These are phyloP conservation scores for Mrakia hoshinonis DNA, from an alignment of 768 basidiomycete genomes.

Conservation along the genomic window DNA sequence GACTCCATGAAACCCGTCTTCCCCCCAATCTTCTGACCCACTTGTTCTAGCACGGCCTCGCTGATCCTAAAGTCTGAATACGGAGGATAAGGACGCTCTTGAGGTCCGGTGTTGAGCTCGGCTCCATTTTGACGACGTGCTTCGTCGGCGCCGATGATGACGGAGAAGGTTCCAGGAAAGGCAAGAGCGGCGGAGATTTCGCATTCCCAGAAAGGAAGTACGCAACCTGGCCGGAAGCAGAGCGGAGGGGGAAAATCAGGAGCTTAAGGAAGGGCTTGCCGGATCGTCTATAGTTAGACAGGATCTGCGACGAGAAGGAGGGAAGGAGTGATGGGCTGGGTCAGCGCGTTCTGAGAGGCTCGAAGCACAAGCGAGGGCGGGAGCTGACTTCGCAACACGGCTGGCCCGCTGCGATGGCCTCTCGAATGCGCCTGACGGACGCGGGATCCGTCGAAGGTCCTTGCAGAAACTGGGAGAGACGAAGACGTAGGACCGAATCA, in stretches of 20 bases:
- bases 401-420: background rate
- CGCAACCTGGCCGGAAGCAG: background rate
- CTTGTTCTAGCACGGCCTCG: background rate
- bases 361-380: too few species aligned
- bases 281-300: background rate
- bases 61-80: background rate
- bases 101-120: background rate
- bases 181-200: background rate
- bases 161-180: background rate
- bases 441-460: background rate
- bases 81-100: background rate
- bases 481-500: too few species aligned
- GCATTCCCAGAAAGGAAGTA: too few species aligned
- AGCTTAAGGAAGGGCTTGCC: constrained; percentile 5
- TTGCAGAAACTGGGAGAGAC: too few species aligned
- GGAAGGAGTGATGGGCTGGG: too few species aligned
- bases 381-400: constrained; percentile 2
- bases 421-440: background rate
- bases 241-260: background rate
- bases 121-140: background rate
- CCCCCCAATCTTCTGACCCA: background rate
- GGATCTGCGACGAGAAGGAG: constrained; percentile 4
- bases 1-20: background rate
- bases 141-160: constrained; percentile 6
- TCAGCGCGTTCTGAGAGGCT: too few species aligned